phyloP scores from a whole-genome alignment of 2,329 filamentous ascomycete species.

The Neopestalotiopsis sp. region DNA sequence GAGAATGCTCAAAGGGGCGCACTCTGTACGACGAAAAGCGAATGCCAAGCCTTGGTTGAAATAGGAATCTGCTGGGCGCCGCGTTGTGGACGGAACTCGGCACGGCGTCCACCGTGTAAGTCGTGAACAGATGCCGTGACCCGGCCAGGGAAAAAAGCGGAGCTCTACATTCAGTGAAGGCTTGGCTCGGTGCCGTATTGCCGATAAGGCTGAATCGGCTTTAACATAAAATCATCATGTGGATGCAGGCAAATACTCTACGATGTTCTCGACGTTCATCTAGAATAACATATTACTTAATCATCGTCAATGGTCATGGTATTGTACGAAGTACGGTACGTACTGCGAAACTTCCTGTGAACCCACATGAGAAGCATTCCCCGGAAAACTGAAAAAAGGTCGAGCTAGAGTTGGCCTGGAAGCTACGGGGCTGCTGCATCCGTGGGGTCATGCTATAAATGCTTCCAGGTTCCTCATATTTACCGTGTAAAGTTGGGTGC shows the following conservation, averaged over 20 bases:
- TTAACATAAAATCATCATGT: neutral
- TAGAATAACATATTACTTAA: neutral
- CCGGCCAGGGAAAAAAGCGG: constrained; percentile 2
- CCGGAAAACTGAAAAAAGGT: neutral
- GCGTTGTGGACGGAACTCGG: constrained; percentile 6
- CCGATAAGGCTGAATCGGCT: constrained; percentile 10
- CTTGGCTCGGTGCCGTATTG: neutral
- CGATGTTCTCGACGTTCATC: neutral
- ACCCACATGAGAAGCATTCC: neutral
- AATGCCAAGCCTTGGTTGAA: neutral
- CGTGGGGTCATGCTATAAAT: too few species aligned
- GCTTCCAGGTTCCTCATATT: too few species aligned
- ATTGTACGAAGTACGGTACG: too few species aligned
- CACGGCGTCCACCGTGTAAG: neutral
- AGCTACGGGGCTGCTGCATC: neutral
- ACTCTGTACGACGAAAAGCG: neutral
- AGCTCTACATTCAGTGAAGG: neutral
- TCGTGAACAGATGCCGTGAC: neutral
- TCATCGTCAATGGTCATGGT: neutral
- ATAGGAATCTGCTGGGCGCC: neutral
- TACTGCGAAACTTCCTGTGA: neutral
- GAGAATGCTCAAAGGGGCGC: neutral
- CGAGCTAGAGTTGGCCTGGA: neutral
- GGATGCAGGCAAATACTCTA: neutral
- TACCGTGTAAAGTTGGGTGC: too few species aligned